Conservation (phyloP, 2,329 filamentous ascomycete genomes). For the Fusarium sp. region DNA sequence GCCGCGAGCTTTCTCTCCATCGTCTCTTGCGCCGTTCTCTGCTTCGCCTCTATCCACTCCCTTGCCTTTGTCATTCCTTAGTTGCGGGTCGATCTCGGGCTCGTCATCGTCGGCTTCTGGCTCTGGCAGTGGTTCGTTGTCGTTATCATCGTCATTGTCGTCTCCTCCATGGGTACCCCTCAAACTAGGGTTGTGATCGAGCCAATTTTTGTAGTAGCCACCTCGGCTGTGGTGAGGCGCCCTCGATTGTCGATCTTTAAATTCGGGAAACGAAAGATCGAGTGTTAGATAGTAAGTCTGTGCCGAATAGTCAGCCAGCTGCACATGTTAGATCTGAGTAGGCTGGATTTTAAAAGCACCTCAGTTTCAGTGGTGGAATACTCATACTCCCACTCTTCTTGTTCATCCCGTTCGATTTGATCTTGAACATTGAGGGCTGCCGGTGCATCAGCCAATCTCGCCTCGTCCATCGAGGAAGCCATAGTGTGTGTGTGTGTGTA, state of each 20-base stretch:
- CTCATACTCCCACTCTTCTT: constrained; percentile 75
- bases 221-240: constrained; percentile 55
- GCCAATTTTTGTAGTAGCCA: constrained; percentile 60
- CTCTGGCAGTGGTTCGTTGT: constrained; percentile 49
- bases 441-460: constrained; percentile 37
- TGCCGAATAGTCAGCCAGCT: constrained; percentile 17
- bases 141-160: constrained; percentile 48
- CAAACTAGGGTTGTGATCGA: constrained; percentile 46
- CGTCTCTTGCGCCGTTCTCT: constrained; percentile 24
- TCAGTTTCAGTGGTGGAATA: constrained; percentile 73
- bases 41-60: constrained; percentile 20
- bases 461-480: constrained; percentile 32
- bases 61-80: constrained; percentile 39
- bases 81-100: constrained; percentile 40
- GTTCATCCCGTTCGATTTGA: constrained; percentile 52
- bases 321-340: neutral
- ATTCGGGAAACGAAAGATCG: constrained; percentile 70
- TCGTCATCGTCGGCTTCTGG: constrained; percentile 51
- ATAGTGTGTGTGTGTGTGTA: constrained; percentile 15
- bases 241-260: constrained; percentile 59
- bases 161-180: constrained; percentile 23
- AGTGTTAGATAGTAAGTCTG: constrained; percentile 73
- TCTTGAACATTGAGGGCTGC: constrained; percentile 47
- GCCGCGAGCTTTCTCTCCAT: constrained; percentile 30
- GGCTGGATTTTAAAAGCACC: constrained; percentile 49